Base-by-base conservation (phyloP, 768 basidiomycete genomes). In the Russula brevipes region DNA sequence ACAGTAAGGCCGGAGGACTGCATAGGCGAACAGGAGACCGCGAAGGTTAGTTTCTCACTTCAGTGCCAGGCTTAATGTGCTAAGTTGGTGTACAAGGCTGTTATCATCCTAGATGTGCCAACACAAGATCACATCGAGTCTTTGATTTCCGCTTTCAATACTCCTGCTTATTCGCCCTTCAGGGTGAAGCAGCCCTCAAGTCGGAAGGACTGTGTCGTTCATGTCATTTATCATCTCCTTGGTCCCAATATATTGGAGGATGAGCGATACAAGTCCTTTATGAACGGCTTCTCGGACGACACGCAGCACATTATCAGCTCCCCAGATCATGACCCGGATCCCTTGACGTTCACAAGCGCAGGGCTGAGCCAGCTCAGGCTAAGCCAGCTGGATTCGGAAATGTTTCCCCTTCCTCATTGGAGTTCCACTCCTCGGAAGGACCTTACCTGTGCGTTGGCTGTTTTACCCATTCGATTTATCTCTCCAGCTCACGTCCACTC, bases 281-380 rank as follows among this genome's bases (percentile, higher is more conserved):
- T 95, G 85, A 73, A 77, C 35, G 76, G 78, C 0, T 93, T 94
- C 68, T 80, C 82, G 3, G 69, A 80, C 4, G 74, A 80, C 35
- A 80, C 81, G 3, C 69, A 96, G 91, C 93, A 97, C 68, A 66
- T 91, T 4, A 76, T 97, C 24, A 81, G 91, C 7, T 86, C 90
- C 7, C 78, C 81, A 35, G 80, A 83, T 63, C 76, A 87, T 61
- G 76, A 77, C 45, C 73, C 83, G 1, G 83, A 94, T 70, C 83
- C 81, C 1, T 77, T 92, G 19, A 85, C 86, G 11, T 95, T 91
- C 70, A 87, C 85, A 2, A 86, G 85, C 38, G 82, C 86, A 3
- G 87, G 87, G 8, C 83, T 83, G 66, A 84, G 84, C 65, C 88
- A 91, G 64, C 79, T 91, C 19, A 81, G 85, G 54, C 78, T 98